These are phyloP conservation scores for Extremus antarcticus DNA, from an alignment of 495 filamentous ascomycete genomes.

Conservation along the genomic window DNA sequence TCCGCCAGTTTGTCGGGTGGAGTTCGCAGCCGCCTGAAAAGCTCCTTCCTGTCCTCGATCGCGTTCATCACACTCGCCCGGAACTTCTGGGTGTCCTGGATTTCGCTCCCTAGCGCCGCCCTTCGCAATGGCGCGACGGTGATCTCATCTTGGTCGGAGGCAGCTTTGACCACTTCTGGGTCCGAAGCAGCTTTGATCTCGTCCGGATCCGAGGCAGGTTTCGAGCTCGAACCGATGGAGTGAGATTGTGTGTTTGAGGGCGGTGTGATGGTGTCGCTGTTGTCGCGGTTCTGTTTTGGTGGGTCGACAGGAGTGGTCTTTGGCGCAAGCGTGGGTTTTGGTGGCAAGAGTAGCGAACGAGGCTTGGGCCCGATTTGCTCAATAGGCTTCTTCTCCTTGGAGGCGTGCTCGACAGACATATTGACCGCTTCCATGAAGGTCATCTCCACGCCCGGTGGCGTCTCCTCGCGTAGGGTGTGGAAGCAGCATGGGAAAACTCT, in stretches of 20 bases:
- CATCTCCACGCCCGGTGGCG: neutral
- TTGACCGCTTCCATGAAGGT: neutral
- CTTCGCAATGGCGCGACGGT: neutral
- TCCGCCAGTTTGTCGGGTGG: too few species aligned
- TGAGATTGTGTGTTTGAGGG: neutral
- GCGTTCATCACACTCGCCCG: neutral
- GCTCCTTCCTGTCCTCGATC: neutral
- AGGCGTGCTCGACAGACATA: neutral
- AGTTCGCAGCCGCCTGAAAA: neutral
- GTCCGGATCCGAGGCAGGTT: neutral
- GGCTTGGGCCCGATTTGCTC: too few species aligned
- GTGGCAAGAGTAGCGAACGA: too few species aligned
- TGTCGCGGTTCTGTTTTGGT: neutral
- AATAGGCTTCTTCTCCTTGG: too few species aligned
- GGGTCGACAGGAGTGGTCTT: neutral
- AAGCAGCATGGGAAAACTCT: neutral
- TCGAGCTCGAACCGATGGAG: neutral
- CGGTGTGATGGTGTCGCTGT: neutral
- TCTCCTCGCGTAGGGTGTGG: too few species aligned
- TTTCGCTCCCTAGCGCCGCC: neutral
- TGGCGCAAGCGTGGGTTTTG: too few species aligned
- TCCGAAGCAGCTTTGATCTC: neutral
- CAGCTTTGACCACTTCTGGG: too few species aligned
- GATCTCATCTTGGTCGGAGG: neutral
- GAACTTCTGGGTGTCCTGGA: neutral